Evolutionary conservation across 2,329 filamentous ascomycete species (phyloP), one percentile per base, ranked within the genome.

Genomic region (Cladosporium sp.): DNA sequence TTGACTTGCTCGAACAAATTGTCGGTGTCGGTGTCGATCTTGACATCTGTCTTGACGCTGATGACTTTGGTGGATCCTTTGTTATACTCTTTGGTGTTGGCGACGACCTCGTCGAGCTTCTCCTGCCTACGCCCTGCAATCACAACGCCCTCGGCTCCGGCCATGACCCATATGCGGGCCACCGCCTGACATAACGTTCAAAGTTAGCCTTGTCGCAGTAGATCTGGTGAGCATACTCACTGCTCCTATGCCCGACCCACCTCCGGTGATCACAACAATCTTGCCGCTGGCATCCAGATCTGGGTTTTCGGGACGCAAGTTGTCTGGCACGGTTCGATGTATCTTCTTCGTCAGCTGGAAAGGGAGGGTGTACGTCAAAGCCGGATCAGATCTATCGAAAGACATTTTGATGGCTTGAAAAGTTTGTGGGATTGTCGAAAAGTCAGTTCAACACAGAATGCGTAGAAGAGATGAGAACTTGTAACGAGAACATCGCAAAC

Each of bases 91-190:
- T 69, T 64, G 26, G 73, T 46, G n/a, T 56, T 54, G 5, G 54
- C 30, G 16, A 67, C 66, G 7, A 68, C 65, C 43, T 68, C 67
- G 14, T 70, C 68, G 1, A 75, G 67, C 51, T 67, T 60, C n/a
- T 67, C 69, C 43, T 65, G 62, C 3, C 69, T 72, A 49, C 72
- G 72, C 18, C 70, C 71, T 1, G 67, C 67, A 36, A 75, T 66
- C 18, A 73, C 69, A 32, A 75, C 70, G 21, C 66, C 69, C 53
- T 68, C 67, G 10, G 72, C 73, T 18, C 69, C 71, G 1, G 72
- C 72, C n/a, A 64, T 66, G 25, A 72, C 71, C 70, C 71, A 74
- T 11, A 72, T 67, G 43, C 67, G 61, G 7, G 71, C 73, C 36
- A 72, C 69, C 21, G 64, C 73, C 71, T 73, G 36, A 4, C 8